Base-by-base conservation (phyloP, 2,329 filamentous ascomycete species). In the Penicillium sp. region DNA sequence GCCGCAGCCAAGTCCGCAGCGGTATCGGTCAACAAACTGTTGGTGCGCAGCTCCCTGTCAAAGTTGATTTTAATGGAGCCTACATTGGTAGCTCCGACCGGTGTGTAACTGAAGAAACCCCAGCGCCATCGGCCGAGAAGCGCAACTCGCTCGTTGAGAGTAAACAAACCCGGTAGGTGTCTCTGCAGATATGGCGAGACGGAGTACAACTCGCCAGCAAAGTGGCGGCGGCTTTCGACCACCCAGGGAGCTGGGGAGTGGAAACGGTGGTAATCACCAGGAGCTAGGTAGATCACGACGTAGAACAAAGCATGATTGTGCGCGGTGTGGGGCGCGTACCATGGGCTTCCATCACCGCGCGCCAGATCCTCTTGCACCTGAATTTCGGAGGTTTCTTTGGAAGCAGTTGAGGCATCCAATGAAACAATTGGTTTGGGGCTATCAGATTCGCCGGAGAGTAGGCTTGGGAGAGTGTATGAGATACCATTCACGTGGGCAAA, bases 21-120 rank as follows among this genome's bases (percentile, higher is more conserved):
- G 0, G 93, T 99, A 72, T 99, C 94, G 2, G 93, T 97, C 3
- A 88, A 87, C 48, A 99, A 79, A 63, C 86, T 91, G 76, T 99
- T 99, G 47, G 95, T 92, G 60, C 93, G 87, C 57, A 99, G 80
- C 75, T 99, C 94, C 56, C 87, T 81, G 75, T 99, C 95, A 72
- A 99, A 99, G 77, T 99, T 97, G 78, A 99, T 84, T 70, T 90
- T 89, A 76, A 99, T 97, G 56, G 90, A 95, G 52, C 94, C 94
- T 41, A 99, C 94, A 67, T 99, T 99, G 19, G 94, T 99, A 7
- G 94, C 94, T 59, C 94, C 94, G 32, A 99, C 94, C 13, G 95
- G 92, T 0, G 91, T 93, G 76, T 91, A 97, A 62, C 87, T 89
- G 80, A 99, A 99, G 82, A 99, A 97, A 16, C 94, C 94, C 84